These are phyloP conservation scores for Medicago lupulina DNA, from an alignment of 306 rosid genomes.

Conservation along the genomic window DNA sequence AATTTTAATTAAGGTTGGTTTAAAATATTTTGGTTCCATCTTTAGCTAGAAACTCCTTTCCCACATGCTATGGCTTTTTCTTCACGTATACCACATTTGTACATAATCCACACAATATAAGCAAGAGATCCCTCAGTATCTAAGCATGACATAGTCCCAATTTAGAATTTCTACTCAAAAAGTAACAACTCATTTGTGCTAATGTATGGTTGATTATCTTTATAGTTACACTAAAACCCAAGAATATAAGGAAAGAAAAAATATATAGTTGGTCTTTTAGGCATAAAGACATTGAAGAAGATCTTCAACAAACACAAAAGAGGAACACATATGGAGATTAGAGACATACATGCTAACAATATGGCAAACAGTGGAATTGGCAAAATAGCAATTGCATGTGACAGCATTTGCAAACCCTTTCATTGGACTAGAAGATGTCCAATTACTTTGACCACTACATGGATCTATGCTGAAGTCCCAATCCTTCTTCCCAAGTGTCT, in stretches of 20 bases:
- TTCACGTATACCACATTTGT: neutral
- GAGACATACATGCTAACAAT: conserved; percentile 59
- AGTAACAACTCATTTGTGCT: no score
- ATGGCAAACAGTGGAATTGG: conserved; percentile 56
- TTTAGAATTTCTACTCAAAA: neutral
- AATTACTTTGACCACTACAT: conserved; percentile 49
- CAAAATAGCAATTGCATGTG: conserved; percentile 55
- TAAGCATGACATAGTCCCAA: neutral
- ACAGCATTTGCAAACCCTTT: conserved; percentile 42
- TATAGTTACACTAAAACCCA: no score
- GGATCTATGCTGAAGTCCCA: conserved; percentile 44
- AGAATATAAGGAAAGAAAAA: no score
- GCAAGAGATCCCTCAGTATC: neutral
- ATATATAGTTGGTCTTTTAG: neutral
- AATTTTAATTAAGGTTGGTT: no score
- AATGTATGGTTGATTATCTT: no score
- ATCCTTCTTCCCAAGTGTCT: conserved; percentile 35
- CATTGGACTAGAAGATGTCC: conserved; percentile 40
- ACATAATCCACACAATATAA: neutral
- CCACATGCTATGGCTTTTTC: neutral
- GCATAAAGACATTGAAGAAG: neutral
- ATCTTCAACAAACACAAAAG: neutral
- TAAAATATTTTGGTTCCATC: no score
- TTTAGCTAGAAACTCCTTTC: no score
- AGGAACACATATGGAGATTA: neutral